These are phyloP conservation scores for Scutellaria baicalensis DNA, from an alignment of 257 asterid genomes.

Conservation along the genomic window DNA sequence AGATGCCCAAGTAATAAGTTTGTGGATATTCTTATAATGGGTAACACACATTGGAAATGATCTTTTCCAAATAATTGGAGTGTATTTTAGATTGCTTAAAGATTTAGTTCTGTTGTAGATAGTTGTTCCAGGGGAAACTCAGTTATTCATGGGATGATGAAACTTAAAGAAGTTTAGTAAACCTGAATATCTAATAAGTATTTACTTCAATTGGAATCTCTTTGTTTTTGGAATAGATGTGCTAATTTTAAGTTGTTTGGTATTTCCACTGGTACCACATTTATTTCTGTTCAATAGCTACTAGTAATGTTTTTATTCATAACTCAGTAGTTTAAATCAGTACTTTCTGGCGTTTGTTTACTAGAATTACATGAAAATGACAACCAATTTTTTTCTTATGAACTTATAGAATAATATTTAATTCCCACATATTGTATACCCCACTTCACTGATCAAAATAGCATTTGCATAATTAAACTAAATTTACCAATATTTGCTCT, in stretches of 20 bases:
- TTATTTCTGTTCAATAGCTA: background rate
- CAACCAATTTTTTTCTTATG: background rate
- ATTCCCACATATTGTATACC: background rate
- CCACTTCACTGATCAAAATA: background rate
- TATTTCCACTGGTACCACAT: background rate
- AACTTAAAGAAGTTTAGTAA: background rate
- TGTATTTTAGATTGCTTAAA: background rate
- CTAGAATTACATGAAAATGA: background rate
- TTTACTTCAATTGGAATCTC: background rate
- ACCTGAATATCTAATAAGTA: background rate
- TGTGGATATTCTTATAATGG: slow-evolving; percentile 1
- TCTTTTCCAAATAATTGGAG: background rate
- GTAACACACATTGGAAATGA: background rate
- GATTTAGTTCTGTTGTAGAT: background rate
- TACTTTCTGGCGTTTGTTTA: background rate
- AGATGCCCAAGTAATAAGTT: background rate
- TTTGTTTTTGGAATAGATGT: background rate
- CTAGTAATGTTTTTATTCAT: background rate
- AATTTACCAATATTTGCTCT: background rate
- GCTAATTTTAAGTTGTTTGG: background rate
- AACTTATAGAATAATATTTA: background rate
- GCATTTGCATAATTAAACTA: background rate
- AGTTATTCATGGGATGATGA: background rate
- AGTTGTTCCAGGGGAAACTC: background rate
- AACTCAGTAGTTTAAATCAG: background rate